Evolutionary conservation across 441 rosid genomes (phyloP).

Genomic region (Geranium incanum): DNA sequence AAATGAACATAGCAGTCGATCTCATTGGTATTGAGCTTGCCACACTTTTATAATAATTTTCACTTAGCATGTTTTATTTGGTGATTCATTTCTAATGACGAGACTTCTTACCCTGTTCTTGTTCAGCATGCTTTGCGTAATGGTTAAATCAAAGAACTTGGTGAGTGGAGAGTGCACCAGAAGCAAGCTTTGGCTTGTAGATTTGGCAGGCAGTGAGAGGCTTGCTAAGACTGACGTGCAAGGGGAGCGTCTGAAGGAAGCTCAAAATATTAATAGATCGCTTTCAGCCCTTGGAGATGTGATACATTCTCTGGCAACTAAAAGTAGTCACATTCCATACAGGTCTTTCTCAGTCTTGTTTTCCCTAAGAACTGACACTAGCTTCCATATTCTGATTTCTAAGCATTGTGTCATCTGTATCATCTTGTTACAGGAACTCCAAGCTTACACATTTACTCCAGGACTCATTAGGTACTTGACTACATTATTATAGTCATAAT

Average conservation of each 20-base stretch:
- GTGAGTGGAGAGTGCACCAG: conserved; percentile 78
- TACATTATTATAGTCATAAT: neutral
- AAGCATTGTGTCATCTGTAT: neutral
- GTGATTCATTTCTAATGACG: neutral
- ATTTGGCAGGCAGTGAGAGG: conserved; percentile 93
- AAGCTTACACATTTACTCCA: conserved; percentile 94
- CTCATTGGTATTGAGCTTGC: conserved; percentile 56
- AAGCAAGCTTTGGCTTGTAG: conserved; percentile 93
- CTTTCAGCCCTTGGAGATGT: conserved; percentile 95
- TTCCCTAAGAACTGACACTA: neutral
- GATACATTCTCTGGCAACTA: conserved; percentile 80
- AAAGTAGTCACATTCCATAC: conserved; percentile 81
- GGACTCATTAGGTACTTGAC: conserved; percentile 66
- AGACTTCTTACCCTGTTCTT: conserved; percentile 6
- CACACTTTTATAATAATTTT: conserved; percentile 6
- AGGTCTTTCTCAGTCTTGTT: conserved; percentile 36
- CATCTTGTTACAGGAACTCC: conserved; percentile 58
- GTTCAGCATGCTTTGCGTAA: conserved; percentile 76
- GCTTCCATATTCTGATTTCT: conserved; percentile 4
- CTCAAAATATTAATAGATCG: conserved; percentile 88
- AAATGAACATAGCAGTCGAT: conserved; percentile 89
- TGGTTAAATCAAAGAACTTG: conserved; percentile 74
- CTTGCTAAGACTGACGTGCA: conserved; percentile 84
- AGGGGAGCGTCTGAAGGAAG: conserved; percentile 87
- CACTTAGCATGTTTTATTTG: neutral